phyloP scores from a whole-genome alignment of 768 basidiomycete genomes.

The Hortiboletus campestris region DNA sequence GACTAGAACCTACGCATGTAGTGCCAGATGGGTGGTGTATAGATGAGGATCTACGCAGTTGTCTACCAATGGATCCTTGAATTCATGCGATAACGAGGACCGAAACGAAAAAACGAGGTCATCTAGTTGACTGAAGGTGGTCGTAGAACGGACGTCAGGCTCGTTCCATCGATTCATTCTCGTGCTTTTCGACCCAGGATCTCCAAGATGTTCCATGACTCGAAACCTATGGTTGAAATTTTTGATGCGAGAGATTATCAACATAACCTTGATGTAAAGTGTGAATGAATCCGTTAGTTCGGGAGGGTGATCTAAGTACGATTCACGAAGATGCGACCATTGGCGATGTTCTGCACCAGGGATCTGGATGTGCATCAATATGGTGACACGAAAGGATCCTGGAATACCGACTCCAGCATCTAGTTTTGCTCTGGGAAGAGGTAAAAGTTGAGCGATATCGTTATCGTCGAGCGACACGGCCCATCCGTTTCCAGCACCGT shows the following conservation, averaged over 20 bases:
- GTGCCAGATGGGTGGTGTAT: constrained; percentile 37
- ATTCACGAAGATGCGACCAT: constrained; percentile 61
- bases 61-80: constrained; percentile 50
- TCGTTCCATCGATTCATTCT: constrained; percentile 37
- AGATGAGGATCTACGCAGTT: constrained; percentile 61
- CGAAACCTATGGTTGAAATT: constrained; percentile 67
- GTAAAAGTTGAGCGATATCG: constrained; percentile 70
- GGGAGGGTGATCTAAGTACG: constrained; percentile 60
- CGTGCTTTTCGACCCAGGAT: constrained; percentile 34
- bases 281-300: constrained; percentile 68
- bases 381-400: neutral
- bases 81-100: constrained; percentile 54
- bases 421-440: constrained; percentile 58
- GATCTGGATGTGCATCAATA: constrained; percentile 33
- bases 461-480: constrained; percentile 69
- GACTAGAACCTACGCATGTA: constrained; percentile 30
- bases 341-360: constrained; percentile 54
- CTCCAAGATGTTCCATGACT: constrained; percentile 57
- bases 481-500: constrained; percentile 69
- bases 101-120: constrained; percentile 54
- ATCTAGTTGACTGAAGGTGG: constrained; percentile 64
- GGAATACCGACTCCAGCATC: constrained; percentile 52
- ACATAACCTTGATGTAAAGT: constrained; percentile 65
- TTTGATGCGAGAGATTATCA: constrained; percentile 61
- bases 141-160: constrained; percentile 58